These are phyloP conservation scores for Benincasa hispida DNA, from an alignment of 306 rosid genomes.

Conservation along the genomic window DNA sequence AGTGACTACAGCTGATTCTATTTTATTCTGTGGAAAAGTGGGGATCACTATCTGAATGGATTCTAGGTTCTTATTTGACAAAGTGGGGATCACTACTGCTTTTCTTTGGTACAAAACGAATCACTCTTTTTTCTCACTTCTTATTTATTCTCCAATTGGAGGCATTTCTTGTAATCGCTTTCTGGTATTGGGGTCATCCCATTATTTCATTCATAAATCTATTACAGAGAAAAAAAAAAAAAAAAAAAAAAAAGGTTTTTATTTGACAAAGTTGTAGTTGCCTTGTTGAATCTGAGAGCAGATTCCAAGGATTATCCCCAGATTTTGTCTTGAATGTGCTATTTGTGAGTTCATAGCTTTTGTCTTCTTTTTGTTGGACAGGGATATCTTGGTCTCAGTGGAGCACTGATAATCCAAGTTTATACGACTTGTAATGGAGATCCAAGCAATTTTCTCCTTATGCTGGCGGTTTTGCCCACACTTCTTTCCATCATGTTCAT, in stretches of 20 bases:
- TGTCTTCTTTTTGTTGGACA: constrained; percentile 16
- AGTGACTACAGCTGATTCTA: neutral
- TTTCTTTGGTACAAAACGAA: no score
- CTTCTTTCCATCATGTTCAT: constrained; percentile 30
- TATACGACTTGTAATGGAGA: constrained; percentile 43
- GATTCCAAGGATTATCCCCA: neutral
- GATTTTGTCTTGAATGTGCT: neutral
- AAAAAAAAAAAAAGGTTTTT: neutral
- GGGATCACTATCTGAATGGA: neutral
- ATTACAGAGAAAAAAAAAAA: no score
- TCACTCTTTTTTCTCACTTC: no score
- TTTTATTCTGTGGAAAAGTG: no score
- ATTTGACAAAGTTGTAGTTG: neutral
- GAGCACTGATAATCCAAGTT: constrained; percentile 67
- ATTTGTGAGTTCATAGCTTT: neutral
- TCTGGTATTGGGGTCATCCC: no score
- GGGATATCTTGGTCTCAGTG: constrained; percentile 90
- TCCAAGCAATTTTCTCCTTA: constrained; percentile 50
- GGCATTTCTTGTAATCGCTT: no score
- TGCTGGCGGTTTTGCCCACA: constrained; percentile 67
- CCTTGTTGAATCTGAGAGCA: neutral
- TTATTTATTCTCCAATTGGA: no score
- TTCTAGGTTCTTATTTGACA: neutral
- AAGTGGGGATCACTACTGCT: no score
- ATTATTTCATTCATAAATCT: no score